phyloP scores from a whole-genome alignment of 768 basidiomycete species.

The Gymnopilus junonius region DNA sequence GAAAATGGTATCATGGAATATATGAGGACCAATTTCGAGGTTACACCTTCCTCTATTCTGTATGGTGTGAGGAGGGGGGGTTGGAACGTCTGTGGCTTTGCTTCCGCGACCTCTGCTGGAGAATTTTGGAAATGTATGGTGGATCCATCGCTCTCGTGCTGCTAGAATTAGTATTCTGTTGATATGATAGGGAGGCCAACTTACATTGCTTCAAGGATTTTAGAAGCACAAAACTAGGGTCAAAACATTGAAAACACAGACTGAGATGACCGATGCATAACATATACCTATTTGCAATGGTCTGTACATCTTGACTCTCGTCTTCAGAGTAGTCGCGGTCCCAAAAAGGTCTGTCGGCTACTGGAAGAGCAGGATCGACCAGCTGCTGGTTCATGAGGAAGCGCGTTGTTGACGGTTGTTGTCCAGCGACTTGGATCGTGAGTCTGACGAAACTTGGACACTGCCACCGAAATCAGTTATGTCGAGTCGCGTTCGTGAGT shows the following conservation, averaged over 20 bases:
- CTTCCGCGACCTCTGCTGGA: conserved; percentile 65
- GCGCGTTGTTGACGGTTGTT: conserved; percentile 17
- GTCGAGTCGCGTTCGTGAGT: conserved; percentile 72
- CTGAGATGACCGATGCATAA: not conserved
- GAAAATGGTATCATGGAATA: conserved; percentile 67
- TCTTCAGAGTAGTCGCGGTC: conserved; percentile 51
- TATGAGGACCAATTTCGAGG: conserved; percentile 76
- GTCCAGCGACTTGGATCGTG: not conserved
- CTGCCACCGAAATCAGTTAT: conserved; percentile 29
- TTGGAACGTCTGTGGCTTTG: conserved; percentile 54
- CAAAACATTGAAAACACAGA: conserved; percentile 4
- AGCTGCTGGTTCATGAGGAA: conserved; percentile 9
- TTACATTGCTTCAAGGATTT: conserved; percentile 74
- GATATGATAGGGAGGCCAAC: conserved; percentile 28
- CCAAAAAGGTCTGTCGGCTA: conserved; percentile 63
- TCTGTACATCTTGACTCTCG: conserved; percentile 48
- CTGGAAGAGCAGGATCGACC: conserved; percentile 46
- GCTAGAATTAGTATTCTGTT: not conserved
- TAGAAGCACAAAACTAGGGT: conserved; percentile 60
- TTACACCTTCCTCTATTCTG: conserved; percentile 70
- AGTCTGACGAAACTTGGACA: not conserved
- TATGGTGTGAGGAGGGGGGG: conserved; percentile 73
- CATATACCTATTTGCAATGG: conserved; percentile 60
- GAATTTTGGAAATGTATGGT: conserved; percentile 71
- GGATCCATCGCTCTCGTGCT: conserved; percentile 79